Base-by-base conservation (phyloP, 2,329 filamentous ascomycete genomes). In the Aureobasidium sp. region DNA sequence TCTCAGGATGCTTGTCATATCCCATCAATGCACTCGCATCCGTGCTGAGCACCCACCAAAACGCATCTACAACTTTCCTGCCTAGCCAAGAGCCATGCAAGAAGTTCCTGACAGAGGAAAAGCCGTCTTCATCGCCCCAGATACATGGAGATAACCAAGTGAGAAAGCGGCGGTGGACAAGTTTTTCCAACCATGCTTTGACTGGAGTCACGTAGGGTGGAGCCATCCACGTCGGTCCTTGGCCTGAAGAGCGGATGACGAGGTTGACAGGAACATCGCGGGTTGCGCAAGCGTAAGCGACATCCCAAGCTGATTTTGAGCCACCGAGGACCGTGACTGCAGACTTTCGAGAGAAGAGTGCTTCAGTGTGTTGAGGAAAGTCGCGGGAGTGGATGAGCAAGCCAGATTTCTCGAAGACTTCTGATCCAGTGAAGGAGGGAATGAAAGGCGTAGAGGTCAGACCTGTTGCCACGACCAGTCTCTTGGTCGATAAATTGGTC, bases 71-170 rank as follows among this genome's bases (percentile, higher is more conserved):
- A 22, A 88, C 71, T 56, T 74, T 76, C 0, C 84, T 79, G 2
- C 86, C 86, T 1, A 87, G 59, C 37, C 75, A 72, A 0, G 83
- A 87, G 25, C 78, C 76, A 65, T 88, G 85, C 51, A 86, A 75
- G 63, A 87, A 83, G 11, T 72, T 69, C 3, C 84, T 79, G 1
- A 83, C 75, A 12, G 74, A 75, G 14, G 79, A 75, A 66, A 81
- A 87, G 1, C 86, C 87, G 68, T 85, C 86, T 1, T 79, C 81
- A 1, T 79, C 77, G 5, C 85, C 87, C 86, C 87, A 92, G 15
- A 88, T 81, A 69, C 88, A 91, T 0, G 89, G 89, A 57, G 83
- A 86, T 72, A 92, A 85, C 85, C 87, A 91, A 1, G 84, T 88
- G 59, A 91, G 74, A 65, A 88, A 79, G 0, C 89, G 84, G 0